Base-by-base conservation (phyloP, 495 filamentous ascomycete species). In the Tuber umbilicatum region DNA sequence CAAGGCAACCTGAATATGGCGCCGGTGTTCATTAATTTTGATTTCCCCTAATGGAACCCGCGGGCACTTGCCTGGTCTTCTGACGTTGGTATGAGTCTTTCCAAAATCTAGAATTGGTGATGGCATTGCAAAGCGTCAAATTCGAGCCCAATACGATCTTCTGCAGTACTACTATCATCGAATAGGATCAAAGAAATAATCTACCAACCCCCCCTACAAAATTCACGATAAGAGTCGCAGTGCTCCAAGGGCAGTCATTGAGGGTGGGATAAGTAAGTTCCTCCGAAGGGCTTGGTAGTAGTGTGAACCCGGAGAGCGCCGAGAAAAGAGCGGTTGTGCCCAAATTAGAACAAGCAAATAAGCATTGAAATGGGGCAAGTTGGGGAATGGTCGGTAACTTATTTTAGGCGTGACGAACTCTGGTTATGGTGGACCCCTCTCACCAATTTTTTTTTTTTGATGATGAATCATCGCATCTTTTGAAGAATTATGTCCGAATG, bases 331-430 rank as follows among this genome's bases (percentile, higher is more conserved):
- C 35, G 12, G 55, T 17, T 35, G 55, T 14, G 27, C 55, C 55
- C 10, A 64, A 64, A 64, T 64, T 64, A 64, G 55, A 64, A 64
- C 19, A 64, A 64, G 55, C 55, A 64, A 64, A 64, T 35, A 64
- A 64, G 55, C 55, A 64, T 35, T 35, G 14, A 5, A 16, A 64
- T 64, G 12, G 27, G 27, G 17, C 27, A 35, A 14, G 35, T 64
- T 64, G 12, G 55, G 55, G 55, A 35, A 35, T 35, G 27, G 27
- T 64, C 55, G 55, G 27, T 64, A 64, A 7, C 55, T 35, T 64
- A 64, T 64, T 64, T 64, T 64, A 64, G 55, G 55, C 55, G 55
- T 27, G 55, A 35, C 27, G 27, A 17, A 64, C 55, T 64, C 14
- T 64, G 27, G 27, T 6, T 35, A 35, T 17, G 27, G 27, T 64